Percentiles rank a stretch among this genome's conserved stretches.
phyloP scores from a whole-genome alignment of 2,329 filamentous ascomycete species.

The Aphanocladium album region DNA sequence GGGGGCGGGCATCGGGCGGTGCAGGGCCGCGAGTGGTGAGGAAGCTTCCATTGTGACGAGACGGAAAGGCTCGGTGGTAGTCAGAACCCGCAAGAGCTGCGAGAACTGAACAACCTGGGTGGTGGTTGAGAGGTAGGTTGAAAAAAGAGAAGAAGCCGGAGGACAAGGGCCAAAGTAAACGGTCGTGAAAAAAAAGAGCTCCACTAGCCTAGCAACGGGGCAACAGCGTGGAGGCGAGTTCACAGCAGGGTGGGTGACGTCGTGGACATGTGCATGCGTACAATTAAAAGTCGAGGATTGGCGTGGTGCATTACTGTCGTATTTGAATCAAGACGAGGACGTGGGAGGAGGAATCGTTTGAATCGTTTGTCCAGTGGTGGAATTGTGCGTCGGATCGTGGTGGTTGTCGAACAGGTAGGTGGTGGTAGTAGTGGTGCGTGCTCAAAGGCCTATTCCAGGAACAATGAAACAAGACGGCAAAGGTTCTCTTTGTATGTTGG shows the following conservation, averaged over 20 bases:
- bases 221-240: constrained; percentile 18
- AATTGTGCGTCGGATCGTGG: neutral
- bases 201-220: constrained; percentile 13
- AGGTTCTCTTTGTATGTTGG: neutral
- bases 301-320: neutral
- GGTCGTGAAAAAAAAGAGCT: constrained; percentile 14
- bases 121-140: constrained; percentile 12
- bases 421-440: neutral
- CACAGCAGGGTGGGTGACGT: constrained; percentile 20
- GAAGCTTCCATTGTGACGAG: constrained; percentile 73
- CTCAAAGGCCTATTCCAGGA: neutral
- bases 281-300: neutral
- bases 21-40: constrained; percentile 90
- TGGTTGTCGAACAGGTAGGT: neutral
- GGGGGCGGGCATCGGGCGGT: constrained; percentile 58
- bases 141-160: neutral
- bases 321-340: neutral
- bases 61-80: neutral
- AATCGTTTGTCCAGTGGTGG: neutral
- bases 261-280: constrained; percentile 1
- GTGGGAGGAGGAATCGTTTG: neutral
- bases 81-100: constrained; percentile 9
- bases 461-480: neutral
- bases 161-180: constrained; percentile 8
- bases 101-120: constrained; percentile 15